Base-by-base conservation (phyloP, 495 filamentous ascomycete genomes). In the Penicillium roqueforti region DNA sequence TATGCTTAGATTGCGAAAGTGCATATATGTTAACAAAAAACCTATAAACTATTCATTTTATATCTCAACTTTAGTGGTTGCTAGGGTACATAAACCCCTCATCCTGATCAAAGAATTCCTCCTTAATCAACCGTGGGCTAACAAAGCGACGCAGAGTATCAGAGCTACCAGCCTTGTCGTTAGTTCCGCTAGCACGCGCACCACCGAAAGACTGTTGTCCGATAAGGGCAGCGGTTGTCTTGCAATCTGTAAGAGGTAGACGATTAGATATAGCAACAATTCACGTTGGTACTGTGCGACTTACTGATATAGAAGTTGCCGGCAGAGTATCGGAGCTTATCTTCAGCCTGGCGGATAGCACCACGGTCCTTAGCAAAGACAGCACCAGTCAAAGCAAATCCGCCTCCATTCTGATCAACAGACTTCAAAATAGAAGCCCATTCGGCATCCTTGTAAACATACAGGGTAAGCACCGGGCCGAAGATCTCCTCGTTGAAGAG, bases 121-220 rank as follows among this genome's bases (percentile, higher is more conserved):
- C 88, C 81, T 91, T 92, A 62, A 91, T 84, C 54, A 83, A 83
- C 50, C 88, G 74, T 49, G 80, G 76, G 66, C 85, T 88, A 11
- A 88, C 84, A 56, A 91, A 92, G 32, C 88, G 75, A 29, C 75
- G 75, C 51, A 92, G 58, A 28, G 87, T 67, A 57, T 80, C 81
- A 49, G 76, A 73, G 67, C 83, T 88, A 16, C 88, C 88, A 13
- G 87, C 87, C 76, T 91, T 91, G 68, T 92, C 88, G 59, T 90
- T 89, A 5, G 88, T 92, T 10, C 88, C 88, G 58, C 85, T 89
- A 18, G 84, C 81, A 45, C 88, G 76, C 39, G 82, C 79, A 40
- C 88, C 88, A 23, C 88, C 88, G 63, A 92, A 91, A 29, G 87
- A 81, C 67, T 92, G 88, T 74, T 91, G 88, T 7, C 87, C 88